phyloP scores from a whole-genome alignment of 2,329 filamentous ascomycete species.

The Beauveria medogensis region DNA sequence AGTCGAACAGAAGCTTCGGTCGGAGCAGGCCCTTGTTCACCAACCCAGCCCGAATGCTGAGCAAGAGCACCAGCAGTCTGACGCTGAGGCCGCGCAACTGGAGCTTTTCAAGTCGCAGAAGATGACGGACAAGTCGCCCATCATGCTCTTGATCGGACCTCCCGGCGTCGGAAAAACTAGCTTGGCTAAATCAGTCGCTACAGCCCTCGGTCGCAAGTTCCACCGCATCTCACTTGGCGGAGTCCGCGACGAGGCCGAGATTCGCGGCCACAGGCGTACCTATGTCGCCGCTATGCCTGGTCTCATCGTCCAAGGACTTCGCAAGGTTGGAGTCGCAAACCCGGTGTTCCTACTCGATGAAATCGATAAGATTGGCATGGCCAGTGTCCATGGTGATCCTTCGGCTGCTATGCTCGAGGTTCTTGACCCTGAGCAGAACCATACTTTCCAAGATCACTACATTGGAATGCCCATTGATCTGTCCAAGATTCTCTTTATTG shows the following conservation, averaged over 20 bases:
- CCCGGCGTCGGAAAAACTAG: conserved; percentile 96
- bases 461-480: conserved; percentile 92
- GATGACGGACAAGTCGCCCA: conserved; percentile 91
- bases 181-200: conserved; percentile 84
- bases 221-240: conserved; percentile 94
- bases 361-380: conserved; percentile 90
- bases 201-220: conserved; percentile 87
- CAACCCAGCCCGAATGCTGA: conserved; percentile 31
- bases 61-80: conserved; percentile 21
- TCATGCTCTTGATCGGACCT: conserved; percentile 84
- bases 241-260: conserved; percentile 93
- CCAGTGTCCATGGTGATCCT: conserved; percentile 90
- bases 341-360: conserved; percentile 94
- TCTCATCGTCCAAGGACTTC: conserved; percentile 82
- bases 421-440: conserved; percentile 92
- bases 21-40: conserved; percentile 38
- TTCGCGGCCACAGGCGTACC: conserved; percentile 85
- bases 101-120: conserved; percentile 72
- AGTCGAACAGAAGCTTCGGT: conserved; percentile 70
- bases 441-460: conserved; percentile 92
- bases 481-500: conserved; percentile 94
- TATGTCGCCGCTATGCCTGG: conserved; percentile 99
- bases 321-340: conserved; percentile 92
- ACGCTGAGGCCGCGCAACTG: conserved; percentile 49
- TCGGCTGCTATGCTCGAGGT: conserved; percentile 98